These are phyloP conservation scores for Chalara sp. DNA, from an alignment of 2,329 filamentous ascomycete species.

Conservation along the genomic window DNA sequence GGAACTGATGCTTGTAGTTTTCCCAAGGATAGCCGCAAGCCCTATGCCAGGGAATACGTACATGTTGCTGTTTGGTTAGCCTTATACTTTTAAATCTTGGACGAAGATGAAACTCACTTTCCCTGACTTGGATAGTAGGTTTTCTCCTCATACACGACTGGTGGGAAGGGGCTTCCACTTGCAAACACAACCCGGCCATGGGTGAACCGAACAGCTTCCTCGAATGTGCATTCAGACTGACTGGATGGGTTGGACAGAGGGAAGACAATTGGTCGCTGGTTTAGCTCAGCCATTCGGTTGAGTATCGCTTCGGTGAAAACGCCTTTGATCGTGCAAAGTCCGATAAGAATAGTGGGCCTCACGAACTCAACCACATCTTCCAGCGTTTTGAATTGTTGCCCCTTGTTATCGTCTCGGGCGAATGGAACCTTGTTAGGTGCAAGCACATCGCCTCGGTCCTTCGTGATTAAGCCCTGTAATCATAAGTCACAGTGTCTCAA, in stretches of 20 bases:
- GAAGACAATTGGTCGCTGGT: constrained; percentile 65
- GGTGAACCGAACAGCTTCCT: constrained; percentile 72
- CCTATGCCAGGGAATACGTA: constrained; percentile 83
- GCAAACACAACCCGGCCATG: constrained; percentile 70
- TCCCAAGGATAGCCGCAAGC: constrained; percentile 67
- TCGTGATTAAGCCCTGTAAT: constrained; percentile 57
- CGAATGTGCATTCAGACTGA: constrained; percentile 73
- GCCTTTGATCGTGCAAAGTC: constrained; percentile 71
- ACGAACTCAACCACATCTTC: constrained; percentile 62
- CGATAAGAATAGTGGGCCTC: constrained; percentile 75
- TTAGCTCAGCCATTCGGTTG: constrained; percentile 66
- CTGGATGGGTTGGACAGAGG: constrained; percentile 80
- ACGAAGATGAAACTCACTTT: constrained; percentile 23
- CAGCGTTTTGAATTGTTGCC: constrained; percentile 47
- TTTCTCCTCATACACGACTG: constrained; percentile 51
- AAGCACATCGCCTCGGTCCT: constrained; percentile 63
- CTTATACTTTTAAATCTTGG: not conserved
- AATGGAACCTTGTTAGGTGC: constrained; percentile 51
- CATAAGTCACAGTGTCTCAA: constrained; percentile 2
- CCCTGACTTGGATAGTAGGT: constrained; percentile 41
- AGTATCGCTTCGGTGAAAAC: constrained; percentile 71
- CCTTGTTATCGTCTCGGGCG: constrained; percentile 29
- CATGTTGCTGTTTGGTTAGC: constrained; percentile 61
- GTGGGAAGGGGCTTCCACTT: constrained; percentile 78
- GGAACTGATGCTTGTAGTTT: constrained; percentile 49